Evolutionary conservation across 2,329 filamentous ascomycete species (phyloP).

Genomic region (Periconia sp.): DNA sequence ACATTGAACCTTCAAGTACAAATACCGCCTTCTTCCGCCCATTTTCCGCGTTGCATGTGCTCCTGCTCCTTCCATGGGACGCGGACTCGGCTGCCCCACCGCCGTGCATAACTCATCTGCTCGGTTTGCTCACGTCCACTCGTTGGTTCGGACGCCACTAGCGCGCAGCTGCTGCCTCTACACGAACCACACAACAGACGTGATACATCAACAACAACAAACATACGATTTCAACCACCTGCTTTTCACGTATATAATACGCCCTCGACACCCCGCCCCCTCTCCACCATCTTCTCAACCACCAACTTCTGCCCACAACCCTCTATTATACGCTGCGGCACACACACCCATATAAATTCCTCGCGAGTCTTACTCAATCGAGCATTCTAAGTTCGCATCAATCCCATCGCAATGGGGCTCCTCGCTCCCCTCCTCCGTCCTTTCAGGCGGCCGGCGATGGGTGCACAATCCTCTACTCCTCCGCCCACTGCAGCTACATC

Average conservation of each 20-base stretch:
- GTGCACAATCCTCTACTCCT: background rate
- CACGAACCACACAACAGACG: background rate
- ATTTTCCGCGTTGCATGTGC: background rate
- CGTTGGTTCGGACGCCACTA: background rate
- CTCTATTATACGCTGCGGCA: background rate
- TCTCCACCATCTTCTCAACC: too few species aligned
- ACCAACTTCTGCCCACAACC: too few species aligned
- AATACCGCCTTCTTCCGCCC: background rate
- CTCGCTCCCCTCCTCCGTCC: background rate
- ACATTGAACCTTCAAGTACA: background rate
- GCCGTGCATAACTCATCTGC: background rate
- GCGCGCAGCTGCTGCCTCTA: background rate
- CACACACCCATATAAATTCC: too few species aligned
- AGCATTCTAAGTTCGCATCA: background rate
- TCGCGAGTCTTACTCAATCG: background rate
- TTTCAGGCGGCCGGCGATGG: background rate
- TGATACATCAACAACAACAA: background rate
- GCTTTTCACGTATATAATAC: too few species aligned
- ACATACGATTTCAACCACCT: background rate
- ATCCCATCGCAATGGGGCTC: background rate
- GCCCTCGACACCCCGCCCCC: too few species aligned
- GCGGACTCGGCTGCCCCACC: too few species aligned
- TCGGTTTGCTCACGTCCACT: background rate
- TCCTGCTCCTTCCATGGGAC: background rate
- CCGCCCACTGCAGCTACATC: background rate